A percentile compares a stretch with the other conserved stretches of the same genome.
These are phyloP conservation scores for Sporopachydermia cereana DNA, from an alignment of 1,139 yeast species.

Conservation along the genomic window DNA sequence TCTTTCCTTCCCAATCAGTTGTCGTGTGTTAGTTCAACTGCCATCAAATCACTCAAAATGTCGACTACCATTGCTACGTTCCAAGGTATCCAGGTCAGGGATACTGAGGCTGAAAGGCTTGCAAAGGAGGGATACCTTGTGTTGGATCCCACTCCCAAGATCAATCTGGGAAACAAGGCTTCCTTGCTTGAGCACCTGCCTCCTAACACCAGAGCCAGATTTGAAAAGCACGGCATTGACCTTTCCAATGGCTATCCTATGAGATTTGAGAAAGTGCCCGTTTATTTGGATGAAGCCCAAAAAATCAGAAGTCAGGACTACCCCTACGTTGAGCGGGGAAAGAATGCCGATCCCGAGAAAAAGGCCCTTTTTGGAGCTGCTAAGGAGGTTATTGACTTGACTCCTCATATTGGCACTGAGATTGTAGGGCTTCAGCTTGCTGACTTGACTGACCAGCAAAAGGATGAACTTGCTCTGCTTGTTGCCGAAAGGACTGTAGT, in stretches of 20 bases:
- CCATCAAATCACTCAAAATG: background rate
- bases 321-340: slow-evolving; percentile 34
- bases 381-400: slow-evolving; percentile 33
- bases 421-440: slow-evolving; percentile 40
- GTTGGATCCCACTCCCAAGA: slow-evolving; percentile 1
- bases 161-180: background rate
- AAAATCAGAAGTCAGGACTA: slow-evolving; percentile 31
- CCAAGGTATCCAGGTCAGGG: background rate
- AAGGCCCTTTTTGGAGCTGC: slow-evolving; percentile 43
- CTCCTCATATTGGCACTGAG: slow-evolving; percentile 44
- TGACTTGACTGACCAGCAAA: slow-evolving; percentile 38
- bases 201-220: slow-evolving; percentile 24
- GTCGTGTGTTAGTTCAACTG: background rate
- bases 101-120: background rate
- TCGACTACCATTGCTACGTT: background rate
- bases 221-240: slow-evolving; percentile 28
- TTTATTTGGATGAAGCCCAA: slow-evolving; percentile 41
- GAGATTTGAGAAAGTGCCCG: slow-evolving; percentile 32
- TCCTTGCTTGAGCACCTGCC: slow-evolving; percentile 25
- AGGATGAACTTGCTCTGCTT: slow-evolving; percentile 40
- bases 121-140: background rate
- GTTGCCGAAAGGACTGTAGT: slow-evolving; percentile 46
- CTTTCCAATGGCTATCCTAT: slow-evolving; percentile 34
- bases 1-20: background rate
- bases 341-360: slow-evolving; percentile 41